Percentiles rank a stretch among this genome's conserved stretches.
Conservation (phyloP, 495 filamentous ascomycete genomes). For the Entonaema liquescens region DNA sequence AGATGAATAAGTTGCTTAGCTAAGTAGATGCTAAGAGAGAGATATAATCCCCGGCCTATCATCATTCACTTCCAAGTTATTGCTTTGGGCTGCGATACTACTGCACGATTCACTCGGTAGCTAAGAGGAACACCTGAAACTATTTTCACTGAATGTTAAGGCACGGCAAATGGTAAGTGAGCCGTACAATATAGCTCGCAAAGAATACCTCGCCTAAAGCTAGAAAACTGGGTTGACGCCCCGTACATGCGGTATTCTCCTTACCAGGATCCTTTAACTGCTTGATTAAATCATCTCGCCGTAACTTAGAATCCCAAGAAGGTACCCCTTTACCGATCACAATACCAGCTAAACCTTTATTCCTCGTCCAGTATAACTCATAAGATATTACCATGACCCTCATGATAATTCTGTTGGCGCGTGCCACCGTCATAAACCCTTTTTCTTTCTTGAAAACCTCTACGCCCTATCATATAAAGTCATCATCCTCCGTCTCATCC, state of each 20-base stretch:
- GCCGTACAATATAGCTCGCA: neutral
- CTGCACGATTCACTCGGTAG: neutral
- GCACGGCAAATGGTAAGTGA: neutral
- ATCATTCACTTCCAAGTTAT: neutral
- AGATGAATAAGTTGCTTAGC: neutral
- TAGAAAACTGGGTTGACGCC: neutral
- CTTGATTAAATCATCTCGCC: neutral
- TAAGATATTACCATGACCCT: neutral
- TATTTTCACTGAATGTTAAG: neutral
- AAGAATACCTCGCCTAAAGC: neutral
- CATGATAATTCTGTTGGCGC: neutral
- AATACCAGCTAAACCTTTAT: neutral
- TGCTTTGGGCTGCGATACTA: neutral
- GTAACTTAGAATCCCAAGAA: neutral
- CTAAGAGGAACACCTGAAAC: neutral
- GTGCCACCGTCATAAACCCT: neutral
- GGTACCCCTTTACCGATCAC: neutral
- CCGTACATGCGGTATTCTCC: neutral
- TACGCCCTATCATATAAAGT: slow-evolving; percentile 49
- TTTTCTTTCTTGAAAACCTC: neutral
- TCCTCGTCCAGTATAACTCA: neutral
- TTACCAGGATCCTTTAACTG: neutral
- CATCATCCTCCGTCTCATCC: slow-evolving; percentile 59
- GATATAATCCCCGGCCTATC: neutral
- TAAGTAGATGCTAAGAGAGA: neutral